A percentile compares a stretch with the other conserved stretches of the same genome.
These are phyloP conservation scores for Penicillium paradoxum DNA, from an alignment of 495 filamentous ascomycete species.

Conservation along the genomic window DNA sequence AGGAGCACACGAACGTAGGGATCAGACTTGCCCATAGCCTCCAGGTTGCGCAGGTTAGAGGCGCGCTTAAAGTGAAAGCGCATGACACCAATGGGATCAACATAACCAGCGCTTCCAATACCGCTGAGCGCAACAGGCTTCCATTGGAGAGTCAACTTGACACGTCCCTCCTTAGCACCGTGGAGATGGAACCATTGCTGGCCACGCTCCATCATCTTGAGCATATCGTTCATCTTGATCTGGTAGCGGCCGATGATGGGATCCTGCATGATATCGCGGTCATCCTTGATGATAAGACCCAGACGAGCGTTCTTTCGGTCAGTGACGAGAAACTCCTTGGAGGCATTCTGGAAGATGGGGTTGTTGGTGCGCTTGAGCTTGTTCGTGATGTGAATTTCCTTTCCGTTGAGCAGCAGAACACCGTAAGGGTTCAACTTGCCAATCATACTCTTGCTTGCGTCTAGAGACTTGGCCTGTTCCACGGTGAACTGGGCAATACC, in stretches of 20 bases:
- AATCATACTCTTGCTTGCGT: slow-evolving; percentile 81
- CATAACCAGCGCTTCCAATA: slow-evolving; percentile 77
- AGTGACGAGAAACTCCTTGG: slow-evolving; percentile 89
- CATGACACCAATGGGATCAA: slow-evolving; percentile 91
- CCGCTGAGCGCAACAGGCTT: slow-evolving; percentile 86
- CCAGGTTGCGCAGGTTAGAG: slow-evolving; percentile 79
- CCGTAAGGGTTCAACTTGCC: slow-evolving; percentile 90
- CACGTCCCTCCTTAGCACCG: slow-evolving; percentile 75
- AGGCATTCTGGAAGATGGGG: slow-evolving; percentile 84
- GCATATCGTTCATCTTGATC: slow-evolving; percentile 89
- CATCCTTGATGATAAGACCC: slow-evolving; percentile 90
- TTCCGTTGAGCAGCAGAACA: slow-evolving; percentile 79
- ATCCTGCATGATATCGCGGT: slow-evolving; percentile 77
- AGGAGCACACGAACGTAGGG: slow-evolving; percentile 85
- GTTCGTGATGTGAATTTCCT: slow-evolving; percentile 76
- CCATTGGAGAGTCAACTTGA: slow-evolving; percentile 87
- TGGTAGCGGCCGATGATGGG: slow-evolving; percentile 86
- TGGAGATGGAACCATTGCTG: slow-evolving; percentile 93
- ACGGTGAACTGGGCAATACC: slow-evolving; percentile 91
- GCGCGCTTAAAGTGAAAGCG: slow-evolving; percentile 86
- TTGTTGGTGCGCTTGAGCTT: slow-evolving; percentile 95
- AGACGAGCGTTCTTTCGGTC: slow-evolving; percentile 85
- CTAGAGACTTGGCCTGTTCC: slow-evolving; percentile 93
- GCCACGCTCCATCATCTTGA: slow-evolving; percentile 85
- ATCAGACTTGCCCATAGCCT: slow-evolving; percentile 95